Conservation (phyloP, 805 yeast genomes). For the Diddensiella santjacobensis region DNA sequence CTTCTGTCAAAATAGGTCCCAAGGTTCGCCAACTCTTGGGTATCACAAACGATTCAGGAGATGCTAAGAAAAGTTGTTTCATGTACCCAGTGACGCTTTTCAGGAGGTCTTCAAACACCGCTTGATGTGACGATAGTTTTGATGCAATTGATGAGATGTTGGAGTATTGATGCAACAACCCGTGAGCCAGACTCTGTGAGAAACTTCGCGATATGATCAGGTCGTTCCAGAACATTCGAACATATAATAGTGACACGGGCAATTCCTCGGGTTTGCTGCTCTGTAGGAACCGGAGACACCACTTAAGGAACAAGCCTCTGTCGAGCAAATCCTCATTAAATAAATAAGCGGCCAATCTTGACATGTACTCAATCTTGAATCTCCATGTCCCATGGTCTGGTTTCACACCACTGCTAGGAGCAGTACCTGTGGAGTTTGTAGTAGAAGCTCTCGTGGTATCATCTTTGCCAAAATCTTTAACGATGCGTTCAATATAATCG, state of each 20-base stretch:
- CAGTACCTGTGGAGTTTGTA: neutral
- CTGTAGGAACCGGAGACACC: conserved; percentile 56
- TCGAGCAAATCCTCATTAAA: conserved; percentile 69
- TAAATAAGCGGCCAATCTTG: conserved; percentile 58
- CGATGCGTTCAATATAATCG: conserved; percentile 51
- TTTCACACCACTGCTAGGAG: neutral
- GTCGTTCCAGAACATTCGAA: conserved; percentile 70
- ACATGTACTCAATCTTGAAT: conserved; percentile 52
- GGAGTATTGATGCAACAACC: conserved; percentile 42
- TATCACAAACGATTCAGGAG: conserved; percentile 32
- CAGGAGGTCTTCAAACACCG: conserved; percentile 25
- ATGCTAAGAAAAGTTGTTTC: conserved; percentile 21
- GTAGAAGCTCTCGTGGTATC: neutral
- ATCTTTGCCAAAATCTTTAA: conserved; percentile 37
- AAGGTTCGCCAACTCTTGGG: conserved; percentile 31
- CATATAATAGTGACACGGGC: conserved; percentile 49
- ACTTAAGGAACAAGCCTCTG: conserved; percentile 53
- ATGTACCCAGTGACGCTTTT: conserved; percentile 20
- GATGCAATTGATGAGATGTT: conserved; percentile 24
- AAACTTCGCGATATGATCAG: conserved; percentile 52
- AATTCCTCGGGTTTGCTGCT: conserved; percentile 38
- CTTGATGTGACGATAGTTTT: conserved; percentile 13
- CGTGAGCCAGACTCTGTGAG: conserved; percentile 63
- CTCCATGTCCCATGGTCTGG: conserved; percentile 36
- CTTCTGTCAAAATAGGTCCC: conserved; percentile 27